These are phyloP conservation scores for Fusarium tuaranense DNA, from an alignment of 2,329 filamentous ascomycete genomes.

Conservation along the genomic window DNA sequence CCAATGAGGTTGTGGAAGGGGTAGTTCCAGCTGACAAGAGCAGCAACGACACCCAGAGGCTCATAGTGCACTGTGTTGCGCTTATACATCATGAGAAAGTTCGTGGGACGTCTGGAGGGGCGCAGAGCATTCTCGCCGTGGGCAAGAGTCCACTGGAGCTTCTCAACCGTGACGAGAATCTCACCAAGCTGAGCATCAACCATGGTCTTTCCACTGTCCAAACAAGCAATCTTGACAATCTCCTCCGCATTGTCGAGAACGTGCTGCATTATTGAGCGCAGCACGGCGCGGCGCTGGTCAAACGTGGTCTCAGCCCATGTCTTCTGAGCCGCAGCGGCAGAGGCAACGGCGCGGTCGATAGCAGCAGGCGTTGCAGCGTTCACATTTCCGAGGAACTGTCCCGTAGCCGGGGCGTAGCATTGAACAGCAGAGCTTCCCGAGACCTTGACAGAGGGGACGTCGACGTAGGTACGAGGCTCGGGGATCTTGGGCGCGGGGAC, in stretches of 20 bases:
- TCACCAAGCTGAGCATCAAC: constrained; percentile 95
- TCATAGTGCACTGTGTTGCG: constrained; percentile 91
- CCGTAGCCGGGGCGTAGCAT: constrained; percentile 92
- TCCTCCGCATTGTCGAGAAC: constrained; percentile 90
- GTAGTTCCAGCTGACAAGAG: constrained; percentile 97
- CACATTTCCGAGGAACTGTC: constrained; percentile 81
- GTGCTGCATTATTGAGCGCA: constrained; percentile 84
- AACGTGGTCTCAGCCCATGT: constrained; percentile 85
- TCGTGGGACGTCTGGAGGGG: constrained; percentile 82
- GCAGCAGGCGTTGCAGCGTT: constrained; percentile 81
- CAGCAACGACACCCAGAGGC: constrained; percentile 90
- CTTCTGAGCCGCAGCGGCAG: constrained; percentile 79
- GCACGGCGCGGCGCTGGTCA: constrained; percentile 78
- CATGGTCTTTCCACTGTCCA: constrained; percentile 97
- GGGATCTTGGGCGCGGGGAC: constrained; percentile 73
- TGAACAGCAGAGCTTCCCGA: constrained; percentile 76
- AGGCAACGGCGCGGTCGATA: constrained; percentile 82
- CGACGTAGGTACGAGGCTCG: constrained; percentile 67
- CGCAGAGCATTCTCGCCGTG: constrained; percentile 87
- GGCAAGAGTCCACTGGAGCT: constrained; percentile 91
- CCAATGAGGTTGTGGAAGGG: constrained; percentile 95
- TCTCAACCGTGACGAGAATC: constrained; percentile 93
- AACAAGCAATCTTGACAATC: constrained; percentile 85
- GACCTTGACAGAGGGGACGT: constrained; percentile 72
- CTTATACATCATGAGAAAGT: constrained; percentile 96